Evolutionary conservation across 352 stramenopile species (phyloP).

Genomic region (Phytopythium aichiense): DNA sequence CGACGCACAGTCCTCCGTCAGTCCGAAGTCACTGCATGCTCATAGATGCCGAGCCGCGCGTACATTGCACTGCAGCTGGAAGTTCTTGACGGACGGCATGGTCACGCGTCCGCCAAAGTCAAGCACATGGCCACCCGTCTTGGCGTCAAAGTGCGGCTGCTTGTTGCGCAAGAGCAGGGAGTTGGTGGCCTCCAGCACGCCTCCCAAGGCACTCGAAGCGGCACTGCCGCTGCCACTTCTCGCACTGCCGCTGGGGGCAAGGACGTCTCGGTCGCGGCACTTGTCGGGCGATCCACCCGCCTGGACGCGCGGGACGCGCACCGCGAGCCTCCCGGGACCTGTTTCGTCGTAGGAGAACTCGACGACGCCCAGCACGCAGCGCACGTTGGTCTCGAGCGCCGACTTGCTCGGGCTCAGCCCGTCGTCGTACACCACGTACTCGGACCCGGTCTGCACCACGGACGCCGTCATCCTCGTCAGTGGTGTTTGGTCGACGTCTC

Average conservation of each 20-base stretch:
- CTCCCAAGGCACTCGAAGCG: neutral
- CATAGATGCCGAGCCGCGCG: neutral
- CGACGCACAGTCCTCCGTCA: neutral
- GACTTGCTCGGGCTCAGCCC: constrained; percentile 46
- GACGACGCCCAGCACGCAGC: constrained; percentile 37
- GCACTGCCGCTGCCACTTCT: neutral
- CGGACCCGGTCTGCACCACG: constrained; percentile 33
- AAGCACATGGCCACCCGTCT: constrained; percentile 49
- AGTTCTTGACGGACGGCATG: constrained; percentile 74
- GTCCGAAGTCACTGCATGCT: neutral
- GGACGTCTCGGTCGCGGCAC: constrained; percentile 25
- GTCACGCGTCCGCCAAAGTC: constrained; percentile 64
- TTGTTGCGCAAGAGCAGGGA: constrained; percentile 90
- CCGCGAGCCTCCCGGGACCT: constrained; percentile 42
- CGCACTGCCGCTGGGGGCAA: neutral
- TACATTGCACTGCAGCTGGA: constrained; percentile 60
- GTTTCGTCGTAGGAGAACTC: constrained; percentile 75
- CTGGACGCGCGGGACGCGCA: constrained; percentile 36
- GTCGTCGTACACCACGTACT: constrained; percentile 58
- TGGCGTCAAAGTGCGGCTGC: constrained; percentile 47
- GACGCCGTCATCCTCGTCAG: neutral
- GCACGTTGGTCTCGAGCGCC: constrained; percentile 38
- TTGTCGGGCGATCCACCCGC: constrained; percentile 14
- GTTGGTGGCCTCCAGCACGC: constrained; percentile 14
- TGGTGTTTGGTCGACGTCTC: neutral